Conservation (phyloP, 73 alveolate species). For the Tetrahymena malaccensis region DNA sequence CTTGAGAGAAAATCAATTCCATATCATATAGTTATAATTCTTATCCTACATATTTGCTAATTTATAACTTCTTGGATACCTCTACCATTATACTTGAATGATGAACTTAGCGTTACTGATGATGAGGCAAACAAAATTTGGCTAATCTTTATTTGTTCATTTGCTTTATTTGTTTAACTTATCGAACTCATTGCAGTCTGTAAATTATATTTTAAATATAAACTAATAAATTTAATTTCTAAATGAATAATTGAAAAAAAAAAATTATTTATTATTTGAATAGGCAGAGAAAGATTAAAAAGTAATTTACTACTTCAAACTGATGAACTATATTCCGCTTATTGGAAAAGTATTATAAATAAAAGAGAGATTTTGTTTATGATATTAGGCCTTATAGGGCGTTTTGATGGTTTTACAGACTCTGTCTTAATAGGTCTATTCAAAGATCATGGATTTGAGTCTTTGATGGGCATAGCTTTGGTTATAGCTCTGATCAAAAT, state of each 20-base stretch:
- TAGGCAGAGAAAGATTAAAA: background rate
- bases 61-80: background rate
- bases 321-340: background rate
- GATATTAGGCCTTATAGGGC: background rate
- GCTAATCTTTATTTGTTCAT: background rate
- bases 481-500: background rate
- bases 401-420: background rate
- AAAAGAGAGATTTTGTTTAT: background rate
- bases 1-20: background rate
- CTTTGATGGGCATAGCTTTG: background rate
- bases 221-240: background rate
- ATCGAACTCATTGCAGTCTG: background rate
- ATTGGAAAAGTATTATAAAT: background rate
- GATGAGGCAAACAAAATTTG: background rate
- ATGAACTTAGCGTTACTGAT: background rate
- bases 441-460: background rate
- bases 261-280: background rate
- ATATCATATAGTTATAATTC: background rate
- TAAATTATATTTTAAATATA: background rate
- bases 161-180: background rate
- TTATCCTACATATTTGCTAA: background rate
- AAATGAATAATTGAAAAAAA: background rate
- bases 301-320: background rate
- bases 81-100: background rate
- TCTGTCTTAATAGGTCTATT: background rate